Conservation (phyloP, 2,329 filamentous ascomycete genomes). For the Aureobasidium uvarum region DNA sequence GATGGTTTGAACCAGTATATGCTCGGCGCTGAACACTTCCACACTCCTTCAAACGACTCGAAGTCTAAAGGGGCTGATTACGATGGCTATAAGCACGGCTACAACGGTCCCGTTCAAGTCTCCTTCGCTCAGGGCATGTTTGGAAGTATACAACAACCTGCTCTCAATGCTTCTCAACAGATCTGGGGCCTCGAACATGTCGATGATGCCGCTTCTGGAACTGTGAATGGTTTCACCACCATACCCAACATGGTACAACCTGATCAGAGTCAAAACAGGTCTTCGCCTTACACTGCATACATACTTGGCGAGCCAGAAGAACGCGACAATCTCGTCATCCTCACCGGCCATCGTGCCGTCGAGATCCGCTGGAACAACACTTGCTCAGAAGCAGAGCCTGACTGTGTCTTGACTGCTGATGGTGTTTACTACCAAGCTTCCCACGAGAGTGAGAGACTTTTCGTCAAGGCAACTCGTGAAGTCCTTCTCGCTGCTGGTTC, state of each 20-base stretch:
- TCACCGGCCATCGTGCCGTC: conserved; percentile 34
- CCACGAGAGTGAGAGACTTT: conserved; percentile 10
- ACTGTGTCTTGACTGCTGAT: conserved; percentile 27
- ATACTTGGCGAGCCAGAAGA: conserved; percentile 31
- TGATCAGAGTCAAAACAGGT: conserved; percentile 33
- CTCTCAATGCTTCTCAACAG: conserved; percentile 31
- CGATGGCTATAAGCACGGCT: conserved; percentile 29
- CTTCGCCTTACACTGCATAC: conserved; percentile 34
- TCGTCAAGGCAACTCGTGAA: conserved; percentile 43
- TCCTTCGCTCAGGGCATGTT: conserved; percentile 33
- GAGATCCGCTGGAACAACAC: conserved; percentile 30
- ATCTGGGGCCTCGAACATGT: conserved; percentile 30
- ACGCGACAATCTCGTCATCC: conserved; percentile 32
- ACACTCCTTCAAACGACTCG: conserved; percentile 29
- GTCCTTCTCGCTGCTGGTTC: conserved; percentile 58
- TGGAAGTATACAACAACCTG: conserved; percentile 32
- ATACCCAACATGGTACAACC: conserved; percentile 34
- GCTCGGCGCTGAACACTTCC: conserved; percentile 33
- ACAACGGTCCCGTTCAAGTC: conserved; percentile 31
- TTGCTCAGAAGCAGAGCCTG: background rate
- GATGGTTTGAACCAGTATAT: conserved; percentile 33
- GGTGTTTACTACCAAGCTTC: conserved; percentile 32
- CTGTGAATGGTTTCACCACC: conserved; percentile 32
- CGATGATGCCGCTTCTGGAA: conserved; percentile 33
- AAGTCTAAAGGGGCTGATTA: conserved; percentile 32